These are phyloP conservation scores for Osmozyma mogii DNA, from an alignment of 805 yeast species.

Conservation along the genomic window DNA sequence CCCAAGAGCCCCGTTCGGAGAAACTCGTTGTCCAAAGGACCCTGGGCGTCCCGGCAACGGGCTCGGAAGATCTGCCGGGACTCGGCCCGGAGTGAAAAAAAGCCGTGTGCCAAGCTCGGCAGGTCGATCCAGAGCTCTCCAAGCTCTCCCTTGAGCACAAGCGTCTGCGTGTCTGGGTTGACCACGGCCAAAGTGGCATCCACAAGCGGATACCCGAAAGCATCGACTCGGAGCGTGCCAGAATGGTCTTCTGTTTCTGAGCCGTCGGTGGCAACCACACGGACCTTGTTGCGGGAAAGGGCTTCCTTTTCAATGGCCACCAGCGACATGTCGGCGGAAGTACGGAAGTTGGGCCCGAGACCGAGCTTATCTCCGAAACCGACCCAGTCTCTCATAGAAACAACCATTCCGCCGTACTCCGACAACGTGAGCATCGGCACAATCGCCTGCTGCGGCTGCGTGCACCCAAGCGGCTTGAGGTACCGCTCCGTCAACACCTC, in stretches of 20 bases:
- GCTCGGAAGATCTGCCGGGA: slow-evolving; percentile 78
- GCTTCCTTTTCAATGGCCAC: slow-evolving; percentile 68
- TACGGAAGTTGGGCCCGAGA: slow-evolving; percentile 28
- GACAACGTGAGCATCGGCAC: slow-evolving; percentile 83
- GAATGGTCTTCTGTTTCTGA: slow-evolving; percentile 33
- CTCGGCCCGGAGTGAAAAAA: slow-evolving; percentile 62
- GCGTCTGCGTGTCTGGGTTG: slow-evolving; percentile 78
- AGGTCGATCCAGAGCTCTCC: slow-evolving; percentile 99
- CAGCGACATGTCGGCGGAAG: slow-evolving; percentile 40
- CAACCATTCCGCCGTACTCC: slow-evolving; percentile 95
- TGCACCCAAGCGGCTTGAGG: slow-evolving; percentile 85
- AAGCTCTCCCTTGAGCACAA: slow-evolving; percentile 69
- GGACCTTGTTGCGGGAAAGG: slow-evolving; percentile 62
- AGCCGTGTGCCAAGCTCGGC: slow-evolving; percentile 84
- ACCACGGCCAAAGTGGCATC: slow-evolving; percentile 92
- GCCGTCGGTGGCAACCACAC: slow-evolving; percentile 50
- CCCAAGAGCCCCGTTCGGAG: slow-evolving; percentile 89
- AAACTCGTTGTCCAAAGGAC: slow-evolving; percentile 66
- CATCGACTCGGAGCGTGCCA: slow-evolving; percentile 61
- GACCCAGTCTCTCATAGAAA: slow-evolving; percentile 87
- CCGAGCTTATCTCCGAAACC: slow-evolving; percentile 62
- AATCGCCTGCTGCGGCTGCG: slow-evolving; percentile 62
- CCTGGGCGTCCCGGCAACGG: slow-evolving; percentile 64
- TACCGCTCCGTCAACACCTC: slow-evolving; percentile 85
- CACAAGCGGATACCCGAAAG: slow-evolving; percentile 92